Base-by-base conservation (phyloP, 129 eudicot species). In the Artemisia argyi region DNA sequence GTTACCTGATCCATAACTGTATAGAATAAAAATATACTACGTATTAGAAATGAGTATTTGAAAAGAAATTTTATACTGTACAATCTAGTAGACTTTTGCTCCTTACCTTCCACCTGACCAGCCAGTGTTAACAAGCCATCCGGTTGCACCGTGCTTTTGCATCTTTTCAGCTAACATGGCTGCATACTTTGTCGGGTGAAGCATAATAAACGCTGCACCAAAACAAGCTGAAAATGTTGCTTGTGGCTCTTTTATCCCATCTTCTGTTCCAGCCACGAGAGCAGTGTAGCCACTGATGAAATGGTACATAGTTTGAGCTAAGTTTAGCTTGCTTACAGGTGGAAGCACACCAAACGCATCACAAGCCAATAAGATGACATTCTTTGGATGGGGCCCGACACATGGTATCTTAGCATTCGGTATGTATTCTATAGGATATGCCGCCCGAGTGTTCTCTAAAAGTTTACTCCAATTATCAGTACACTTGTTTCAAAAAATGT, bases 261-360 rank as follows among this genome's bases (percentile, higher is more conserved):
- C 98, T 54, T 81, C 98, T 1, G 98, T 93, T 11, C 98, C 98
- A 63, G 96, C 98, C 78, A 92, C 98, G 85, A 93, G 81, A 52
- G 98, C 98, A 0, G 98, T 93, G 83, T 93, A 93, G 74, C 98
- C 98, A 61, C 98, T 93, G 79, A 93, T 93, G 87, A 93, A 93
- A 64, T 93, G 98, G 67, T 93, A 93, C 98, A 93, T 93, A 51
- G 98, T 93, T 61, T 93, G 98, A 39, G 98, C 96, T 63, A 93
- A 78, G 86, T 62, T 89, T 20, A 93, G 87, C 84, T 87, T 93
- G 96, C 98, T 93, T 76, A 90, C 97, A 19, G 97, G 98, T 14
- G 98, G 98, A 61, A 93, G 96, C 64, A 93, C 98, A 62, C 98
- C 98, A 75, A 93, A 93, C 0, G 97, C 98, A 66, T 93, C 98